These are phyloP conservation scores for Fusarium sp. DNA, from an alignment of 2,329 filamentous ascomycete species.

Conservation along the genomic window DNA sequence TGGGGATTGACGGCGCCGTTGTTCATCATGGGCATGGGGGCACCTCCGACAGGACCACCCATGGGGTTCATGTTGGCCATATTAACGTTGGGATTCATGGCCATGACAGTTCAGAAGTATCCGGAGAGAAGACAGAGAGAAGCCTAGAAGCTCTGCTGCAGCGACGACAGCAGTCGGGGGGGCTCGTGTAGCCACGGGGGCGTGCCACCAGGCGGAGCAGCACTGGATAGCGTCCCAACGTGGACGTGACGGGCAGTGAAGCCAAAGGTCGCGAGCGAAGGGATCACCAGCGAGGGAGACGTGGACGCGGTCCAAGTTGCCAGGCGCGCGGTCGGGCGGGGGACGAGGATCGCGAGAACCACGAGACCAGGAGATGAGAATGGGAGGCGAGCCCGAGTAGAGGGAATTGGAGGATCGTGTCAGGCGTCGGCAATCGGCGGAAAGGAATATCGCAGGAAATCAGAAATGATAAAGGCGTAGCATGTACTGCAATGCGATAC, in stretches of 20 bases:
- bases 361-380: conserved; percentile 43
- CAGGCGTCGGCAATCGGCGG: conserved; percentile 37
- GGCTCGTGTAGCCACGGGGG: conserved; percentile 50
- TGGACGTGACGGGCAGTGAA: conserved; percentile 50
- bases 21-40: conserved; percentile 75
- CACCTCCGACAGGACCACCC: conserved; percentile 73
- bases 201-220: conserved; percentile 51
- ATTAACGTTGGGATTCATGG: conserved; percentile 71
- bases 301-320: conserved; percentile 47
- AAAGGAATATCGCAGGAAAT: conserved; percentile 22
- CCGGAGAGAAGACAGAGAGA: conserved; percentile 30
- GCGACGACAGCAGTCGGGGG: conserved; percentile 43
- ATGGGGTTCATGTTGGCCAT: conserved; percentile 79
- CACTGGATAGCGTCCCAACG: conserved; percentile 51
- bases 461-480: conserved; percentile 22
- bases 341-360: conserved; percentile 43
- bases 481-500: conserved; percentile 9
- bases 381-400: conserved; percentile 36
- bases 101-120: conserved; percentile 44
- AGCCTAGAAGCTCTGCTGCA: conserved; percentile 45
- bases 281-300: conserved; percentile 25
- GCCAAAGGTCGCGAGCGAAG: conserved; percentile 42
- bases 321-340: conserved; percentile 41
- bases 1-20: conserved; percentile 61
- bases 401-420: conserved; percentile 41